Conservation (phyloP, 2,329 filamentous ascomycete genomes). For the Escovopsis weberi region DNA sequence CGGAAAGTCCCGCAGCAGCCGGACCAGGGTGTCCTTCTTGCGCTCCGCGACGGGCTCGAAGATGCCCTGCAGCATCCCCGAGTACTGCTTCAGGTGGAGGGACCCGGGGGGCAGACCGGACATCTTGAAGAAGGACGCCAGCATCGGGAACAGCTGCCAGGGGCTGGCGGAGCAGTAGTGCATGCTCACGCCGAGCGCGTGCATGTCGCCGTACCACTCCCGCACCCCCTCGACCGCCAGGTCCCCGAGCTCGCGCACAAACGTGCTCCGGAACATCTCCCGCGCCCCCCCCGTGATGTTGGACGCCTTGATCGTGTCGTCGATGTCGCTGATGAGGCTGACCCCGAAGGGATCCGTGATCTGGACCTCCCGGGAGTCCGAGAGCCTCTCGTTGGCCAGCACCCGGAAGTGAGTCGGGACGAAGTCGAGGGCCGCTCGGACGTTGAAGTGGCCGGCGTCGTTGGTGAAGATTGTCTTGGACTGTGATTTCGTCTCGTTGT, state of each 20-base stretch:
- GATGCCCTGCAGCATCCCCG: conserved; percentile 92
- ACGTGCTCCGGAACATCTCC: conserved; percentile 93
- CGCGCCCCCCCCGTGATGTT: conserved; percentile 76
- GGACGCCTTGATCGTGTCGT: conserved; percentile 93
- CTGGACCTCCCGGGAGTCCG: conserved; percentile 61
- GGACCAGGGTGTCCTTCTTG: conserved; percentile 78
- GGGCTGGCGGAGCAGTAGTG: conserved; percentile 99
- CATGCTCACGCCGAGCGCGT: conserved; percentile 67
- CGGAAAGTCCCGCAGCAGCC: conserved; percentile 79
- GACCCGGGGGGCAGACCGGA: conserved; percentile 76
- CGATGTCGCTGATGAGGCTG: conserved; percentile 92
- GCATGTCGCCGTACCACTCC: conserved; percentile 75
- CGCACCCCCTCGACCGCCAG: conserved; percentile 74
- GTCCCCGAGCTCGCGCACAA: conserved; percentile 71
- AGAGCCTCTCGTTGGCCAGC: conserved; percentile 72
- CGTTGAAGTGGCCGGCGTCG: conserved; percentile 73
- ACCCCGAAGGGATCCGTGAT: conserved; percentile 68
- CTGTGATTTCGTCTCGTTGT: conserved; percentile 69
- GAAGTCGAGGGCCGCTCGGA: conserved; percentile 73
- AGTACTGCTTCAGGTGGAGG: conserved; percentile 91
- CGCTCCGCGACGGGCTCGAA: conserved; percentile 94
- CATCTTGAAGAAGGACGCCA: conserved; percentile 70
- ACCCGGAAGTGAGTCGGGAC: conserved; percentile 81
- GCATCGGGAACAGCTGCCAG: conserved; percentile 88
- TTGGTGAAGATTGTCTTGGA: conserved; percentile 77